Base-by-base conservation (phyloP, 2,329 filamentous ascomycete genomes). In the Cryphonectria japonica region DNA sequence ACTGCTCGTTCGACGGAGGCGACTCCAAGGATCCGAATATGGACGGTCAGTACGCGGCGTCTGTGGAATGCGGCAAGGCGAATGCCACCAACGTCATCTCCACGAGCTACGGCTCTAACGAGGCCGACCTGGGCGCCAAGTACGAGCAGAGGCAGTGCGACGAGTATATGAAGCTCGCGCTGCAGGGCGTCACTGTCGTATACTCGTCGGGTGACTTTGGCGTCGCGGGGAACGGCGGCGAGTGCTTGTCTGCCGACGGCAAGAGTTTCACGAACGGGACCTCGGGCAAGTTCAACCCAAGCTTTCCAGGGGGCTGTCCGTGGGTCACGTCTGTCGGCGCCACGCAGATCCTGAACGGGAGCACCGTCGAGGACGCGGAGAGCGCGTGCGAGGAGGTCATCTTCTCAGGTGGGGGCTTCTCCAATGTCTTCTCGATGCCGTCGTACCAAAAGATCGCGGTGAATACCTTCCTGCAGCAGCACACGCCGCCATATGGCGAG, bases 161-260 rank as follows among this genome's bases (percentile, higher is more conserved):
- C 69, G 86, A 88, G 79, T 88, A 86, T 77, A 83, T 88, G 83
- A 88, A 89, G 79, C 82, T 88, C 2, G 86, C 84, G 26, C 82
- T 88, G 52, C 83, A 83, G 75, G 86, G 86, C 29, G 81, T 86
- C 14, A 83, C 83, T 1, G 78, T 89, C 22, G 71, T 88, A 46
- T 86, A 84, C 74, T 84, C 85, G 0, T 84, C 82, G 3, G 85
- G 85, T n/a, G 85, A 87, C 76, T 82, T 79, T 60, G 86, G 85
- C 64, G 82, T 85, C 22, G 81, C 80, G 34, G 81, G 82, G 61
- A 82, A 82, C 72, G 74, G 76, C 62, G 76, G 76, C n/a, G 66
- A 72, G 41, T 84, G 82, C 74, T 79, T 83, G 69, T 76, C 80
- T 69, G 69, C 77, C 0, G 65, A 67, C 29, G 79, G 77, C 1